Evolutionary conservation across 192 early-diverging fungal genomes (phyloP).

Genomic region (Pilaira anomala): DNA sequence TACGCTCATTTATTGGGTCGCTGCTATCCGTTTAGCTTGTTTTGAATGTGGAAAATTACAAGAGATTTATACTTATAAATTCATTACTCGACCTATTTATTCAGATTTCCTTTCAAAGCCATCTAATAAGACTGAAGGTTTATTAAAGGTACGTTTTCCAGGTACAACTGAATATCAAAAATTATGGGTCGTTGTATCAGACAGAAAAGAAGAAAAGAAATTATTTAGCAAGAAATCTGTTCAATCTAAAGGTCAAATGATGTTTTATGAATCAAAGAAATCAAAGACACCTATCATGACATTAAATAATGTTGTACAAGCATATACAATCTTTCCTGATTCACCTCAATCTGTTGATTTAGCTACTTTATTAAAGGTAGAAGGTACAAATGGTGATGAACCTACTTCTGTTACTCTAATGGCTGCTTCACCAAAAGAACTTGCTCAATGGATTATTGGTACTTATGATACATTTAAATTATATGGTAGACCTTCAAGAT

Average conservation of each 20-base stretch:
- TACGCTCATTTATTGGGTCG: slow-evolving; percentile 58
- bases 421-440: slow-evolving; percentile 29
- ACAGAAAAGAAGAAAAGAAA: slow-evolving; percentile 49
- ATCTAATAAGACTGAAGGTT: slow-evolving; percentile 48
- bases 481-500: slow-evolving; percentile 40
- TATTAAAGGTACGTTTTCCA: slow-evolving; percentile 52
- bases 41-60: slow-evolving; percentile 73
- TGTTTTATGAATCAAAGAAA: slow-evolving; percentile 51
- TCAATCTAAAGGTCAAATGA: slow-evolving; percentile 45
- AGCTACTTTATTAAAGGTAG: slow-evolving; percentile 37
- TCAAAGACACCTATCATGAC: slow-evolving; percentile 47
- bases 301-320: slow-evolving; percentile 51
- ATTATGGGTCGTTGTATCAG: slow-evolving; percentile 50
- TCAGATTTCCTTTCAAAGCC: slow-evolving; percentile 47
- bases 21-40: slow-evolving; percentile 67
- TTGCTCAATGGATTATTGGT: slow-evolving; percentile 42
- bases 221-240: slow-evolving; percentile 41
- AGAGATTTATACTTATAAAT: slow-evolving; percentile 67
- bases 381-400: slow-evolving; percentile 27
- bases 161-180: slow-evolving; percentile 48
- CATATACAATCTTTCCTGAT: slow-evolving; percentile 56
- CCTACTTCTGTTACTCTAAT: slow-evolving; percentile 23
- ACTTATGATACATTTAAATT: slow-evolving; percentile 44
- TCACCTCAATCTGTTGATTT: slow-evolving; percentile 38
- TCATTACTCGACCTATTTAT: slow-evolving; percentile 44